Percentiles rank a stretch among this genome's conserved stretches.
phyloP scores from a whole-genome alignment of 805 yeast species.

The Candida broadrunensis region DNA sequence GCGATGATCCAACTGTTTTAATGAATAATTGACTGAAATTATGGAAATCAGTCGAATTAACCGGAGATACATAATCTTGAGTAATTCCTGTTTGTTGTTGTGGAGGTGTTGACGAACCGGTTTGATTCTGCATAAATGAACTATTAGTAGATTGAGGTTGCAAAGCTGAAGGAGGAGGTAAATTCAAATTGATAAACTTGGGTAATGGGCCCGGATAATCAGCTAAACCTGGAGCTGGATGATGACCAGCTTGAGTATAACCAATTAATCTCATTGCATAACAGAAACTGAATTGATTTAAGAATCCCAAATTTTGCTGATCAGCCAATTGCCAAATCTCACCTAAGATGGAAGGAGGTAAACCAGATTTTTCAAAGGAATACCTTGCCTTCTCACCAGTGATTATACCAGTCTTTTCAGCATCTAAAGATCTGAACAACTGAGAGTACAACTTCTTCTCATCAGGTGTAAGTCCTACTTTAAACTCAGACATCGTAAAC shows the following conservation, averaged over 20 bases:
- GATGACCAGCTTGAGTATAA: conserved; percentile 73
- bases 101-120: conserved; percentile 10
- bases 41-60: conserved; percentile 55
- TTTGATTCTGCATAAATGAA: conserved; percentile 41
- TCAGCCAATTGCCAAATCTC: conserved; percentile 97
- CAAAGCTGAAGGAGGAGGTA: conserved; percentile 14
- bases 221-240: conserved; percentile 50
- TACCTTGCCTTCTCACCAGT: conserved; percentile 86
- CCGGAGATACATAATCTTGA: conserved; percentile 44
- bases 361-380: conserved; percentile 79
- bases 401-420: conserved; percentile 73
- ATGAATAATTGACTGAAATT: conserved; percentile 72
- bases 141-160: conserved; percentile 35
- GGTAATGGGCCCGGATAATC: conserved; percentile 65
- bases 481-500: conserved; percentile 34
- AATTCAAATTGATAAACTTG: conserved; percentile 43
- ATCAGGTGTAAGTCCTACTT: conserved; percentile 59
- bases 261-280: conserved; percentile 88
- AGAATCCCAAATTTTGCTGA: conserved; percentile 77
- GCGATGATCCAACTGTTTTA: conserved; percentile 55
- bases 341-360: conserved; percentile 74
- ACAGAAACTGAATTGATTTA: conserved; percentile 77
- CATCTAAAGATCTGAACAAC: conserved; percentile 75
- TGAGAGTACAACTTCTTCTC: conserved; percentile 75
- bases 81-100: conserved; percentile 28